These are phyloP conservation scores for Mrakiaceae sp. DNA, from an alignment of 1,284 basidiomycete species.

Conservation along the genomic window DNA sequence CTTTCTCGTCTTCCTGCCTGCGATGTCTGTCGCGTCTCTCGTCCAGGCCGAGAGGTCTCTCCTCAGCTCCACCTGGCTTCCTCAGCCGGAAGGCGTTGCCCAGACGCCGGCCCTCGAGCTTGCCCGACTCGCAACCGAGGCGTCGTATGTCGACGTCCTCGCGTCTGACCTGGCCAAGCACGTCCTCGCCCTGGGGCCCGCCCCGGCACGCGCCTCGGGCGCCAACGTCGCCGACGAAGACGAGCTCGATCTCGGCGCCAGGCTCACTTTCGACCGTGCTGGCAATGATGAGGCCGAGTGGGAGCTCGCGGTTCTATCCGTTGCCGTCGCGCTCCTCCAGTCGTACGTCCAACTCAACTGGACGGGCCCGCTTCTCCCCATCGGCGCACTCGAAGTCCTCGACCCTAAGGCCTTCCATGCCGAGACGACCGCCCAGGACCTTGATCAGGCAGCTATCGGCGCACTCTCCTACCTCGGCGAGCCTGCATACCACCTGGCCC, in stretches of 20 bases:
- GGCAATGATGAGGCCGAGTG: not conserved
- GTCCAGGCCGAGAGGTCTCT: conserved; percentile 4
- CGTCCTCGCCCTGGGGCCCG: not conserved
- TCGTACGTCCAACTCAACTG: conserved; percentile 90
- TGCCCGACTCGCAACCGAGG: conserved; percentile 1
- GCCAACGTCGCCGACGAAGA: not conserved
- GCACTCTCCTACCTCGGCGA: conserved; percentile 79
- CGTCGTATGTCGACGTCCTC: conserved; percentile 9
- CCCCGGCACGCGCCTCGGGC: not conserved
- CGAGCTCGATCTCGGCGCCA: conserved; percentile 5
- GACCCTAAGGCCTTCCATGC: conserved; percentile 12
- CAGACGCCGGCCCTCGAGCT: not conserved
- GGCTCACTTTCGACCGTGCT: not conserved
- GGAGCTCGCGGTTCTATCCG: conserved; percentile 11
- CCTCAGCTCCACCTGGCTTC: conserved; percentile 5
- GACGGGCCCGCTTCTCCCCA: conserved; percentile 80
- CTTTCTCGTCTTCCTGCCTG: not conserved
- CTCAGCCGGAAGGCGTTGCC: too few relatives aligned
- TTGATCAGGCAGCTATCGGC: conserved; percentile 56
- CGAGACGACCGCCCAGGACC: conserved; percentile 40
- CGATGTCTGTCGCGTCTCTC: not conserved
- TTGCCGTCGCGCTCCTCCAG: conserved; percentile 72
- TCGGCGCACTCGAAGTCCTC: conserved; percentile 30
- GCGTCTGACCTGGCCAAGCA: conserved; percentile 2
- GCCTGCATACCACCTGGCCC: conserved; percentile 86